Conservation (phyloP, 2,329 filamentous ascomycete species). For the Trichoderma koningiopsis region DNA sequence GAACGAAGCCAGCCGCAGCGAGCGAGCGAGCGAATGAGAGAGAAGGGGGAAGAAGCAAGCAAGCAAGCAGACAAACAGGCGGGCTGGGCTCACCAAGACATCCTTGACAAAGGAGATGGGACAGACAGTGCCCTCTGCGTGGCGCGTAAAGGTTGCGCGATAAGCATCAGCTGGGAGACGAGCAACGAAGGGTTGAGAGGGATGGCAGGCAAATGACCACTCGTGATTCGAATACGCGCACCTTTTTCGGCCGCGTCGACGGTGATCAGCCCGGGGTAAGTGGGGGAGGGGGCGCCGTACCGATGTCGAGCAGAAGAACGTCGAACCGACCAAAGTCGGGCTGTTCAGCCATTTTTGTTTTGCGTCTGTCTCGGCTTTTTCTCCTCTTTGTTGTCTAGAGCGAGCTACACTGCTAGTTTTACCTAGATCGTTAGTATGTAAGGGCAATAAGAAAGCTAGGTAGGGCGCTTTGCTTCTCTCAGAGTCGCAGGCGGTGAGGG, state of each 20-base stretch:
- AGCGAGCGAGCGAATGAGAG: conserved; percentile 29
- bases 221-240: conserved; percentile 13
- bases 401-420: background rate
- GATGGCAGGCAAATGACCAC: conserved; percentile 1
- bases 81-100: conserved; percentile 68
- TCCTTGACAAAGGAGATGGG: conserved; percentile 85
- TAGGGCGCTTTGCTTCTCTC: background rate
- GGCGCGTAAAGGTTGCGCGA: conserved; percentile 21
- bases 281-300: conserved; percentile 32
- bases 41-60: conserved; percentile 29
- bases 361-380: background rate
- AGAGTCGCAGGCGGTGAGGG: conserved; percentile 16
- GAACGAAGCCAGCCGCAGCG: conserved; percentile 22
- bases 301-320: conserved; percentile 43
- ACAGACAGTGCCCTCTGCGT: conserved; percentile 76
- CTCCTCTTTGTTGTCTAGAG: background rate
- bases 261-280: conserved; percentile 21
- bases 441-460: background rate
- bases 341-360: conserved; percentile 24
- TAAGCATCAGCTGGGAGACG: conserved; percentile 23
- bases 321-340: conserved; percentile 37
- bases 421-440: background rate
- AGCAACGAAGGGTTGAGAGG: background rate
- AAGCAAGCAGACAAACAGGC: background rate
- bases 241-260: conserved; percentile 5